A percentile compares a stretch with the other conserved stretches of the same genome.
Evolutionary conservation across 768 basidiomycete genomes (phyloP).

Genomic region (Xerocomus brunneocitrinus): DNA sequence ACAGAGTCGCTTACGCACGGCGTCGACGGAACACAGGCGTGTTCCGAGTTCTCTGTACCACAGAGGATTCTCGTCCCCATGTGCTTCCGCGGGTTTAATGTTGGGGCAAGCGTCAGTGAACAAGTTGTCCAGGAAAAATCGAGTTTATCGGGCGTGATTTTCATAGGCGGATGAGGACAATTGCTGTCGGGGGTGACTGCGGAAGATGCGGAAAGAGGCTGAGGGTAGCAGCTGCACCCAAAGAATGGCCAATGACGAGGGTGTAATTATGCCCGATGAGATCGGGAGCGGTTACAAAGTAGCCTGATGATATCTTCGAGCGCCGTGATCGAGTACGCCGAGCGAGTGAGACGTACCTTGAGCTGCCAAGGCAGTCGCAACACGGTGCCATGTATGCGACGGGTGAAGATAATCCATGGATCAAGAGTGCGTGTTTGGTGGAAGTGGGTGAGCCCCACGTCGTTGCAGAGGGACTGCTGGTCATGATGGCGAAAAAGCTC

Average conservation of each 20-base stretch:
- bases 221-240: conserved; percentile 6
- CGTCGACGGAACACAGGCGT: conserved; percentile 8
- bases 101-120: background rate
- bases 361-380: conserved; percentile 13
- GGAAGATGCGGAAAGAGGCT: conserved; percentile 10
- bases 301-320: conserved; percentile 9
- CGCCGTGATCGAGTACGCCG: background rate
- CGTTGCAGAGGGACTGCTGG: conserved; percentile 13
- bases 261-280: conserved; percentile 16
- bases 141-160: background rate
- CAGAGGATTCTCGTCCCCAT: conserved; percentile 6
- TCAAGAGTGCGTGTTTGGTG: conserved; percentile 21
- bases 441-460: conserved; percentile 23
- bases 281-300: conserved; percentile 21
- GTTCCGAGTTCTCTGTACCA: conserved; percentile 16
- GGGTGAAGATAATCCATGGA: conserved; percentile 25
- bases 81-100: background rate
- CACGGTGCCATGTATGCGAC: conserved; percentile 17
- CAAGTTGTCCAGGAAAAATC: conserved; percentile 23
- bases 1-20: background rate
- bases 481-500: conserved; percentile 25
- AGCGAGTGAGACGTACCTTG: conserved; percentile 8
- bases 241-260: conserved; percentile 19
- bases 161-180: conserved; percentile 16
- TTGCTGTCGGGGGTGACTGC: conserved; percentile 5